Evolutionary conservation across 257 asterid genomes (phyloP), one percentile per base, ranked within the genome.

Genomic region (Solanum medicagineum): DNA sequence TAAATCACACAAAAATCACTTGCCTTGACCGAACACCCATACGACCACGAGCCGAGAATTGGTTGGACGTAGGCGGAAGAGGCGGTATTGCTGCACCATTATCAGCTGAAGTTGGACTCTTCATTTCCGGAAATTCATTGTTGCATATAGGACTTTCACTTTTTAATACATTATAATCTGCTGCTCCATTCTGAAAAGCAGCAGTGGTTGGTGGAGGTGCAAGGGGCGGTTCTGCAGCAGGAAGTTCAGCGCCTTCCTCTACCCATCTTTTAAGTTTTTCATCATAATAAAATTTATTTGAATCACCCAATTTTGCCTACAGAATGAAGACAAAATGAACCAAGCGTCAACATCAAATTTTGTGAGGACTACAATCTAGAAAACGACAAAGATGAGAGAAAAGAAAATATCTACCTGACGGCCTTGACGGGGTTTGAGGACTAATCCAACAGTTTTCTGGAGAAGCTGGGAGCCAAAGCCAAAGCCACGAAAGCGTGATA

Each of bases 261-360:
- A 97, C 98, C 99, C 99, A 97, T 89, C 98, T 93, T 91, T 95
- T 92, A 83, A 94, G 98, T 84, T 94, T 92, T 83, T 94, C 98
- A 62, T 95, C 98, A 77, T 92, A 97, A 88, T 93, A 93, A 55
- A 97, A 95, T 93, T 97, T 95, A 87, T 97, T 97, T 55, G 90
- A 54, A 7, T 94, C 97, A 54, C 99, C 99, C 92, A 97, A 89
- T 91, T 97, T 97, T 42, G 99, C 99, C 99, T 97, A 88, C 83
- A 85, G 84, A 10, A 85, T 26, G 83, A 57, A 63, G 20, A 80
- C 56, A 56, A 4, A 40, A 56, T 42, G 63, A 81, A 77, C 26
- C 17, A 26, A 79, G 47, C 4, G 2, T 53, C 49, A 6, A 26
- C 45, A 49, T 51, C 65, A 53, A 79, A 16, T 29, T 79, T 29